Evolutionary conservation across 345 rosid species (phyloP).

Genomic region (Eutrema heterophyllum): DNA sequence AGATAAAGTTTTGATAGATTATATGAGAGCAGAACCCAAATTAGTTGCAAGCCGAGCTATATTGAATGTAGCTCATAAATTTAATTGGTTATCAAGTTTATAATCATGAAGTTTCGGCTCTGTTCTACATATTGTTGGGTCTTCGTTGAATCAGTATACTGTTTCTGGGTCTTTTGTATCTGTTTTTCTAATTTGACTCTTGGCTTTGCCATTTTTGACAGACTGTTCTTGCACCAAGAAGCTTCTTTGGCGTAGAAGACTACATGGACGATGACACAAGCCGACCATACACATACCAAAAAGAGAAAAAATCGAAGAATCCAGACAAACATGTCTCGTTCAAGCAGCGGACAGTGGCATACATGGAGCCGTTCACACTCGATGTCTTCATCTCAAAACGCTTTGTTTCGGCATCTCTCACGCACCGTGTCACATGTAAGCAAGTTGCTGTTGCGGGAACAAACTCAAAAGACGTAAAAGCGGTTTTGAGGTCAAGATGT

Average conservation of each 20-base stretch:
- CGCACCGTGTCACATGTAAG: conserved; percentile 84
- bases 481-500: conserved; percentile 67
- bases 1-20: background rate
- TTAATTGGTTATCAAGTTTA: too few relatives aligned
- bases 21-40: background rate
- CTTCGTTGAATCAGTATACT: background rate
- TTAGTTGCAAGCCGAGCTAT: background rate
- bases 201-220: conserved; percentile 21
- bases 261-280: conserved; percentile 81
- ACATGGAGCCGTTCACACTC: conserved; percentile 88
- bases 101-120: background rate
- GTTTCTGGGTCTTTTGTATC: background rate
- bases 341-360: conserved; percentile 74
- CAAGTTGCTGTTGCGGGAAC: conserved; percentile 98
- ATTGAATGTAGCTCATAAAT: background rate
- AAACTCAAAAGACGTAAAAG: conserved; percentile 93
- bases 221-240: conserved; percentile 64
- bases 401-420: conserved; percentile 83
- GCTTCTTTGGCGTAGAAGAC: conserved; percentile 97
- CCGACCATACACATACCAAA: conserved; percentile 84
- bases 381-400: conserved; percentile 90
- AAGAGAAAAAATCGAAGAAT: conserved; percentile 78
- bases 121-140: background rate
- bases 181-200: background rate
- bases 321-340: conserved; percentile 77